Evolutionary conservation across 768 basidiomycete genomes (phyloP).

Genomic region (Podaxis sp.): DNA sequence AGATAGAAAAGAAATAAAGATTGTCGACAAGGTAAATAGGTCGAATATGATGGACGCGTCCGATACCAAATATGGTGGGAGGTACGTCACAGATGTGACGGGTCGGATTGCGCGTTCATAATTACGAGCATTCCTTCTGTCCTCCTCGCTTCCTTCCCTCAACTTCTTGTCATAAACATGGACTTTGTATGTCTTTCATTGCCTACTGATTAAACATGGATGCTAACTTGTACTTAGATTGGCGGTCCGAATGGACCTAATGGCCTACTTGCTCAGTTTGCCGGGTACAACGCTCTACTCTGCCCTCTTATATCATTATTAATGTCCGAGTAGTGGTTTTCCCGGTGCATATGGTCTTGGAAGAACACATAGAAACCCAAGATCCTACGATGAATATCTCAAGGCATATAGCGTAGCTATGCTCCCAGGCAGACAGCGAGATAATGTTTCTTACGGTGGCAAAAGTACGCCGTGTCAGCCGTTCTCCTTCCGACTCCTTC

Average conservation of each 20-base stretch:
- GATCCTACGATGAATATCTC: conserved; percentile 87
- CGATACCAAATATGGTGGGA: conserved; percentile 25
- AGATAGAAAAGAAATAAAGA: conserved; percentile 15
- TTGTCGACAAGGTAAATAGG: background rate
- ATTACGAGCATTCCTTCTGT: conserved; percentile 9
- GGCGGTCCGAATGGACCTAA: conserved; percentile 52
- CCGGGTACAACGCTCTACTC: conserved; percentile 41
- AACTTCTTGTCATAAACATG: conserved; percentile 28
- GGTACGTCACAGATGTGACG: conserved; percentile 35
- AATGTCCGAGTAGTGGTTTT: conserved; percentile 42
- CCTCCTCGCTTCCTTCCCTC: conserved; percentile 12
- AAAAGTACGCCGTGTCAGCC: conserved; percentile 61
- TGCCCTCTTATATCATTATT: conserved; percentile 11
- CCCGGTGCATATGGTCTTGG: conserved; percentile 47
- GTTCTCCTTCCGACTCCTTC: conserved; percentile 10
- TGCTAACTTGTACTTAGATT: conserved; percentile 27
- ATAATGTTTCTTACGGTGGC: conserved; percentile 94
- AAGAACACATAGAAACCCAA: conserved; percentile 51
- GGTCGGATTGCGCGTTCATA: conserved; percentile 18
- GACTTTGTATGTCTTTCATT: conserved; percentile 37
- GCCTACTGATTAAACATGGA: background rate
- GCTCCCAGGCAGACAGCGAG: conserved; percentile 81
- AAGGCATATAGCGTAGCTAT: conserved; percentile 96
- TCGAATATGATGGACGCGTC: conserved; percentile 26
- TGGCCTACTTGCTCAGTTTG: conserved; percentile 64